Conservation (phyloP, 2,329 filamentous ascomycete genomes). For the Fusarium miscanthi region DNA sequence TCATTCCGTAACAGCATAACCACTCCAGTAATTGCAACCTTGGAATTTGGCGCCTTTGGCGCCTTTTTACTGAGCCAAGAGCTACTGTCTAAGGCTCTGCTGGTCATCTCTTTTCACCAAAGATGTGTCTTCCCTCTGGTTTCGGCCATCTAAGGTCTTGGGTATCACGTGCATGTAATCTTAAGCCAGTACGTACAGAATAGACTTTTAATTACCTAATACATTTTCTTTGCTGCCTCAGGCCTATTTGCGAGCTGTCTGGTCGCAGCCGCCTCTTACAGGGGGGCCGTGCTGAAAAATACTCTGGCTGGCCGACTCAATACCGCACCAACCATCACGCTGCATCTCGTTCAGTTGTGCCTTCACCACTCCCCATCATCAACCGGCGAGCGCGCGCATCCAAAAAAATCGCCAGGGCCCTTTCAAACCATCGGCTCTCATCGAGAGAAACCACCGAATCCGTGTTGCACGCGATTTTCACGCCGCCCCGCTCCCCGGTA, state of each 20-base stretch:
- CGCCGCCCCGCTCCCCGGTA: conserved; percentile 56
- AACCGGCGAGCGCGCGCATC: conserved; percentile 68
- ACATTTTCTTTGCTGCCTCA: conserved; percentile 33
- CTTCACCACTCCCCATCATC: conserved; percentile 65
- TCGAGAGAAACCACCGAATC: conserved; percentile 64
- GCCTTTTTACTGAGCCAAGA: conserved; percentile 14
- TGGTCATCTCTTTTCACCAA: not conserved
- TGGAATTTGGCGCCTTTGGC: not conserved
- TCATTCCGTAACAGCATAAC: conserved; percentile 30
- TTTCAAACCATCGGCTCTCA: conserved; percentile 69
- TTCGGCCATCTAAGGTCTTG: too few relatives aligned
- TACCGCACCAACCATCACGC: conserved; percentile 61
- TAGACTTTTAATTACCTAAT: conserved; percentile 30
- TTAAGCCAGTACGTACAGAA: conserved; percentile 14
- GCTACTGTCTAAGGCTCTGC: not conserved
- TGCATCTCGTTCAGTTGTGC: conserved; percentile 62
- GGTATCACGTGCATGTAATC: conserved; percentile 38
- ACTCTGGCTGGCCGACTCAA: conserved; percentile 52
- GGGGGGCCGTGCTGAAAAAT: conserved; percentile 58
- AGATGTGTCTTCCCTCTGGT: not conserved
- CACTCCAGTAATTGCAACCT: not conserved
- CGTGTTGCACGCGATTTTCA: conserved; percentile 66
- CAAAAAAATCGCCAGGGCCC: conserved; percentile 71
- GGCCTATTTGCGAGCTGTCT: conserved; percentile 36
- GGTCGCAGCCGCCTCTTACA: conserved; percentile 44